Conservation (phyloP, 768 basidiomycete genomes). For the Russula sp. region DNA sequence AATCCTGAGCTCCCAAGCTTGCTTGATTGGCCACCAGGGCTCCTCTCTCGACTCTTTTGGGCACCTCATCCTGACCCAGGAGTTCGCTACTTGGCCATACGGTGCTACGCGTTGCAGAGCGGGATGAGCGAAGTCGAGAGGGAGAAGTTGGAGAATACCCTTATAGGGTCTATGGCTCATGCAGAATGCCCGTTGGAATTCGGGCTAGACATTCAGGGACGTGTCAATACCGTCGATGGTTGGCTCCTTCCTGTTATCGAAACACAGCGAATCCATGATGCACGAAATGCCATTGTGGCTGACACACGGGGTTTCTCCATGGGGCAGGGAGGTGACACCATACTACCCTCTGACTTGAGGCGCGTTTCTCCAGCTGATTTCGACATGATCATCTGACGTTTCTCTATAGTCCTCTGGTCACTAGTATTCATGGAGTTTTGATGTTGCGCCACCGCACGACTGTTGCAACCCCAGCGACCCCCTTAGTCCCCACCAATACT, state of each 20-base stretch:
- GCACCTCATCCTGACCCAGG: conserved; percentile 57
- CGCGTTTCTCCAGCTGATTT: conserved; percentile 28
- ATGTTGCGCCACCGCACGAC: conserved; percentile 46
- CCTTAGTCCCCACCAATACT: conserved; percentile 60
- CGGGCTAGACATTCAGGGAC: conserved; percentile 45
- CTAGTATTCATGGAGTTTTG: conserved; percentile 60
- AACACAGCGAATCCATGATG: conserved; percentile 48
- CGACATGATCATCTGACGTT: conserved; percentile 19
- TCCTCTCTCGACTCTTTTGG: conserved; percentile 40
- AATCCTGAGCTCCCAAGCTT: conserved; percentile 62
- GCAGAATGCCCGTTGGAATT: conserved; percentile 61
- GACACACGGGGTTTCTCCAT: conserved; percentile 43
- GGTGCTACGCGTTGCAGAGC: conserved; percentile 69
- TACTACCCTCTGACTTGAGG: conserved; percentile 52
- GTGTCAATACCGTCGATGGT: conserved; percentile 50
- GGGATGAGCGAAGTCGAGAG: conserved; percentile 77
- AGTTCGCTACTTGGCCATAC: conserved; percentile 63
- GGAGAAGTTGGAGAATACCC: conserved; percentile 52
- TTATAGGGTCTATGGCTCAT: conserved; percentile 53
- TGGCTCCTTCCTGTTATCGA: conserved; percentile 81
- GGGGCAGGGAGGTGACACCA: conserved; percentile 33
- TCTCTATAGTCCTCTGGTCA: conserved; percentile 45
- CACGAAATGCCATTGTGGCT: conserved; percentile 42
- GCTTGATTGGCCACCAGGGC: conserved; percentile 51
- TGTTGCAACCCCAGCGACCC: conserved; percentile 27